Evolutionary conservation across 2,329 filamentous ascomycete genomes (phyloP).

Genomic region (Fusarium staphyleae): DNA sequence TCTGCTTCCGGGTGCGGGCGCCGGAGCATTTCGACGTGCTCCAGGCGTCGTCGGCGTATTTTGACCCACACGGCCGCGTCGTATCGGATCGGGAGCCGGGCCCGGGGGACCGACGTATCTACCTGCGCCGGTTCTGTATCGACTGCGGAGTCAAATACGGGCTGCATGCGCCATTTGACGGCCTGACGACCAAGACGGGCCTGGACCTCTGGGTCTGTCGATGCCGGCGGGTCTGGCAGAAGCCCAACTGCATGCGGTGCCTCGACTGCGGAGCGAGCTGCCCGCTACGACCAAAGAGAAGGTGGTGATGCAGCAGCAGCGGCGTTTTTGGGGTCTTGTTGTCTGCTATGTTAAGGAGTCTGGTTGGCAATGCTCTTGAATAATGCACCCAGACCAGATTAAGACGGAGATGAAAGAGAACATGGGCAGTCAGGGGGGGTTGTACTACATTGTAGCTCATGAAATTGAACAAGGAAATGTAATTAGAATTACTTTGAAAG

Average conservation of each 20-base stretch:
- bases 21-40: constrained; percentile 50
- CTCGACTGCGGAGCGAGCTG: constrained; percentile 47
- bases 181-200: constrained; percentile 48
- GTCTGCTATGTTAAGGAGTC: constrained; percentile 7
- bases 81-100: constrained; percentile 43
- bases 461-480: no score
- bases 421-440: no score
- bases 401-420: not conserved
- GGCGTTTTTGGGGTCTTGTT: not conserved
- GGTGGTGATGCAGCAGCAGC: constrained; percentile 27
- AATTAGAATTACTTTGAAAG: no score
- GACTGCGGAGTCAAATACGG: constrained; percentile 50
- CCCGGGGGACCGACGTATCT: constrained; percentile 41
- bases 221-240: constrained; percentile 49
- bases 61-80: constrained; percentile 44
- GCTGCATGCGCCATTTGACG: constrained; percentile 49
- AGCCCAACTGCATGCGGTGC: constrained; percentile 47
- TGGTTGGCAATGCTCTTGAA: not conserved
- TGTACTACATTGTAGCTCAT: no score
- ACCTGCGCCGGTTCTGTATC: constrained; percentile 52
- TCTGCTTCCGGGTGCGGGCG: constrained; percentile 51
- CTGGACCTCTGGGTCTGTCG: constrained; percentile 52
- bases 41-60: constrained; percentile 45
- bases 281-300: constrained; percentile 47
- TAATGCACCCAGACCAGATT: not conserved